These are phyloP conservation scores for Penicillium sclerotigenum DNA, from an alignment of 2,329 filamentous ascomycete species.

Conservation along the genomic window DNA sequence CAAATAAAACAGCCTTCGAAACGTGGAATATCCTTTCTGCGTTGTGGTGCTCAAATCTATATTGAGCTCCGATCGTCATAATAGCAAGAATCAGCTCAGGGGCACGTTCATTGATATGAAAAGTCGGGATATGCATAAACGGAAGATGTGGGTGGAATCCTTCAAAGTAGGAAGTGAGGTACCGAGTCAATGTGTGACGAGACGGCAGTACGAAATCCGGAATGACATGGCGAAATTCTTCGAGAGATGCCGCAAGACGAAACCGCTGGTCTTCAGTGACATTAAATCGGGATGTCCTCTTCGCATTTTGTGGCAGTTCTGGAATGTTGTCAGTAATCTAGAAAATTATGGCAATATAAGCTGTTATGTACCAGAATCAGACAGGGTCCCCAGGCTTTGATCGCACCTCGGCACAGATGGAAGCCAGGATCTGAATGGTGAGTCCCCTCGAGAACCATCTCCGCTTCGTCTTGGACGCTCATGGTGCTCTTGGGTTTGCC, in stretches of 20 bases:
- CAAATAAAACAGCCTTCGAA: slow-evolving; percentile 62
- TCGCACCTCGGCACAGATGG: slow-evolving; percentile 33
- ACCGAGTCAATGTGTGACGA: slow-evolving; percentile 64
- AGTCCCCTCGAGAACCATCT: slow-evolving; percentile 30
- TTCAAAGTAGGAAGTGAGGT: slow-evolving; percentile 66
- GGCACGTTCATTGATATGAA: slow-evolving; percentile 61
- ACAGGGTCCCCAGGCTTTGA: slow-evolving; percentile 32
- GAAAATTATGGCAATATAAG: neutral
- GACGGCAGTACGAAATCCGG: slow-evolving; percentile 63
- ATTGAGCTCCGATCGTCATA: slow-evolving; percentile 56
- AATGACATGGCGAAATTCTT: slow-evolving; percentile 32
- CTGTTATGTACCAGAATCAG: slow-evolving; percentile 28
- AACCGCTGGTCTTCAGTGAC: slow-evolving; percentile 31
- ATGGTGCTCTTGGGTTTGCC: slow-evolving; percentile 21
- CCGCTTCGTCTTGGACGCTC: slow-evolving; percentile 17
- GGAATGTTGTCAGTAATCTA: neutral
- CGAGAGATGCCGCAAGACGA: slow-evolving; percentile 30
- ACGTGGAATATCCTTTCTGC: slow-evolving; percentile 47
- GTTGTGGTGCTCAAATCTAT: slow-evolving; percentile 48
- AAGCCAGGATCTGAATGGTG: slow-evolving; percentile 35
- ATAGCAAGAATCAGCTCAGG: slow-evolving; percentile 67
- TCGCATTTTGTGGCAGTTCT: slow-evolving; percentile 30
- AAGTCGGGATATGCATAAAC: slow-evolving; percentile 66
- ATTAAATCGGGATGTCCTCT: slow-evolving; percentile 23
- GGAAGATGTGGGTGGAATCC: slow-evolving; percentile 62